Base-by-base conservation (phyloP, 2,329 filamentous ascomycete genomes). In the Lanzia echinophila region DNA sequence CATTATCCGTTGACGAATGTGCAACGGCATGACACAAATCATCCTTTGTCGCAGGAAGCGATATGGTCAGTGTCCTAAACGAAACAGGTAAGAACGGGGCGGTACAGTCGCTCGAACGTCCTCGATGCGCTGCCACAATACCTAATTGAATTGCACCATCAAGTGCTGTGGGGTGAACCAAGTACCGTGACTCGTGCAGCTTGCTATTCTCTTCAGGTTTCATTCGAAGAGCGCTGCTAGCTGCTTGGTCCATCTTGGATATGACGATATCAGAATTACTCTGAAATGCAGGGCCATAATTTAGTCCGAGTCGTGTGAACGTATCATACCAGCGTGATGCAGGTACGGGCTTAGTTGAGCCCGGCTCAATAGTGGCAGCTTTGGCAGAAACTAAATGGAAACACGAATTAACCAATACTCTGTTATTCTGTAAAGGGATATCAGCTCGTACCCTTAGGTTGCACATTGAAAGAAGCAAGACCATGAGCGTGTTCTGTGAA, bases 161-260 rank as follows among this genome's bases (percentile, higher is more conserved):
- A 15, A 83, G 68, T 0, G 79, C 81, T 3, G 76, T 72, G 0
- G 80, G 79, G 56, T 83, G 80, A 20, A 83, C 72, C 4, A 80
- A 53, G 57, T 81, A 77, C 2, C 73, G 69, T 55, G 57, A 55
- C 31, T 66, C 56, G 53, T 61, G 67, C 3, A 11, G 2, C 3
- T n/a, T 41, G 6, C 13, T 20, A 11, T 20, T n/a, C 8, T 19
- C 3, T 7, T 13, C 17, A 3, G 38, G 38, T 1, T 60, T 58
- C 36, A 67, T 63, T n/a, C 67, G 68, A 67, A 71, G 70, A 3
- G 57, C 47, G 19, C 57, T 53, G 6, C 55, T 19, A 15, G 42
- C 28, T 5, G 6, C 10, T 1, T 2, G 22, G 2, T 2, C 2
- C 3, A 4, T n/a, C 11, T n/a, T 31, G 6, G 11, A 11, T 3